Conservation (phyloP, 192 early-diverging fungal species). For the Backusella sp. region DNA sequence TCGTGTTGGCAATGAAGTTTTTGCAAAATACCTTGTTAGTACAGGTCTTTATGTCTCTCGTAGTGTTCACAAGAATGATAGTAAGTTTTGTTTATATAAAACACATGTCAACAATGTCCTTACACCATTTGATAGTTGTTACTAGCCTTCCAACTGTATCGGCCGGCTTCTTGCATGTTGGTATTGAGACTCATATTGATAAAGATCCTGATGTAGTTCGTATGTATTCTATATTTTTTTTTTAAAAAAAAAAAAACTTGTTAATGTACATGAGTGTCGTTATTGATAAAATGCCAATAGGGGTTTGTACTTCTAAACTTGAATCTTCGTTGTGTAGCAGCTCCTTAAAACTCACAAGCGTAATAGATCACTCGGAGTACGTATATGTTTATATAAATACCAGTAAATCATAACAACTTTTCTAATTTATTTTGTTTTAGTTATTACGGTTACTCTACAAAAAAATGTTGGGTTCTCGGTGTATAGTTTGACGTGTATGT, state of each 20-base stretch:
- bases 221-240: background rate
- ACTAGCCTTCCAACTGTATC: constrained; percentile 2
- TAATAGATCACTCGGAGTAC: constrained; percentile 7
- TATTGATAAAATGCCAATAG: background rate
- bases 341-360: constrained; percentile 6
- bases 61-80: constrained; percentile 16
- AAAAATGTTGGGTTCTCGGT: background rate
- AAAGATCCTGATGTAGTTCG: background rate
- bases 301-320: constrained; percentile 5
- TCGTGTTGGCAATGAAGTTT: constrained; percentile 25
- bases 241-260: background rate
- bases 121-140: background rate
- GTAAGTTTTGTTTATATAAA: background rate
- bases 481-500: background rate
- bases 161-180: constrained; percentile 7
- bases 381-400: background rate
- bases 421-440: background rate
- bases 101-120: background rate
- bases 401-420: background rate
- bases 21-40: constrained; percentile 14
- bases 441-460: background rate
- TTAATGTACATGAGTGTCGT: too few relatives aligned
- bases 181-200: constrained; percentile 11
- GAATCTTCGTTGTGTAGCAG: constrained; percentile 11
- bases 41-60: constrained; percentile 14